Evolutionary conservation across 805 yeast genomes (phyloP), one percentile per base, ranked within the genome.

Genomic region (Grigorovia yakushimaensis): DNA sequence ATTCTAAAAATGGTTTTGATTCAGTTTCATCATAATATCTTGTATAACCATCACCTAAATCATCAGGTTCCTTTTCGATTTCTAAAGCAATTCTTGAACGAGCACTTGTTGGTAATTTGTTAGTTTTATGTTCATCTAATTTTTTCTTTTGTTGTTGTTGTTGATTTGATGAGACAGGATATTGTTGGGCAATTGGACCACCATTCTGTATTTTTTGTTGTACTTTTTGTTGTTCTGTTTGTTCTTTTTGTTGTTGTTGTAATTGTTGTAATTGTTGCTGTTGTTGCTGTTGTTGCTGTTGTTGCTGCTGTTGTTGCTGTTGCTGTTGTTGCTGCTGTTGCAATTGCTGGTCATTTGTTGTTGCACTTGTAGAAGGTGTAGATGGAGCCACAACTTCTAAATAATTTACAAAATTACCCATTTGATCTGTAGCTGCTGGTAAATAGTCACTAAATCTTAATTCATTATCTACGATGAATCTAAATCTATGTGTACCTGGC

Each of bases 361-460:
- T 19, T 59, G 59, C 46, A 62, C 61, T 41, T 55, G 58, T 47
- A 60, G 42, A 50, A 51, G 66, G 46, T 58, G 60, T 46, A 58
- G 62, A 49, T 64, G 76, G 52, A 15, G 51, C n/a, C 67, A 74
- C 67, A 22, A 87, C 84, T 64, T 88, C 96, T 47, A 89, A 75
- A 65, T 89, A 89, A 66, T 89, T 89, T 44, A 91, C 96, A 58
- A 89, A 85, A 62, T 89, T 89, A 43, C 98, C 98, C 81, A 88
- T 84, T 52, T 89, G 94, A 66, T 91, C 97, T 0, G 98, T 89
- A 5, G 98, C 98, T 1, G 96, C 88, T n/a, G 96, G 95, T 55
- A 89, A 73, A 54, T 76, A 81, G 64, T 88, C 95, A 37, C 93
- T 82, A 62, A 88, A 87, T 51, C 96, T 71, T 55, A 89, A 78